Base-by-base conservation (phyloP, 257 asterid genomes). In the Euphrasia confusa region DNA sequence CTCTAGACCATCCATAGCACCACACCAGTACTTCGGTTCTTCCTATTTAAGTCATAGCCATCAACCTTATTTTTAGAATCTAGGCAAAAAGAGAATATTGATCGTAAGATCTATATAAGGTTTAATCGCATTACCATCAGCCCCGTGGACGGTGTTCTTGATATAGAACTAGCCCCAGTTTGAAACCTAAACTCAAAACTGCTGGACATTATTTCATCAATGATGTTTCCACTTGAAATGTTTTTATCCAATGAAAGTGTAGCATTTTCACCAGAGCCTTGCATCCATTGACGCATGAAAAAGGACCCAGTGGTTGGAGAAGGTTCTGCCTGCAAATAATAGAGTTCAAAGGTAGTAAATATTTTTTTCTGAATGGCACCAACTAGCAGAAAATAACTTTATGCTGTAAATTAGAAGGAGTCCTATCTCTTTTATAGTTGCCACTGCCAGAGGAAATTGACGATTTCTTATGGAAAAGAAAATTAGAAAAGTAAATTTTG, bases 241-340 rank as follows among this genome's bases (percentile, higher is more conserved):
- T 44, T 69, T 71, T 75, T 83, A 59, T 71, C 80, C 44, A 78
- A 54, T 10, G 78, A 69, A 63, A 78, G 59, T 7, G 78, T 75
- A 15, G 86, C 63, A 69, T 75, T 80, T 62, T 73, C 80, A 71
- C 81, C 68, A 68, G 89, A 78, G 60, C 80, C 77, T 77, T 80
- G 96, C 94, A 84, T 81, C 72, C 77, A 60, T 64, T 81, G 93
- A 73, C 80, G 71, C 68, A 80, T 78, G 77, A 83, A 89, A 79
- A 89, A 78, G 62, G 97, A 86, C 42, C 99, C 99, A 11, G 97
- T 92, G 50, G 99, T 92, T 47, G 99, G 99, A 73, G 99, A 92
- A 68, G 95, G 97, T 79, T 92, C 99, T 58, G 88, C 91, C 99
- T 92, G 89, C 62, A 69, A 73, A 65, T 10, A 60, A 65, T 60